phyloP scores from a whole-genome alignment of 1,139 yeast species.

The Yamadazyma blattariae region DNA sequence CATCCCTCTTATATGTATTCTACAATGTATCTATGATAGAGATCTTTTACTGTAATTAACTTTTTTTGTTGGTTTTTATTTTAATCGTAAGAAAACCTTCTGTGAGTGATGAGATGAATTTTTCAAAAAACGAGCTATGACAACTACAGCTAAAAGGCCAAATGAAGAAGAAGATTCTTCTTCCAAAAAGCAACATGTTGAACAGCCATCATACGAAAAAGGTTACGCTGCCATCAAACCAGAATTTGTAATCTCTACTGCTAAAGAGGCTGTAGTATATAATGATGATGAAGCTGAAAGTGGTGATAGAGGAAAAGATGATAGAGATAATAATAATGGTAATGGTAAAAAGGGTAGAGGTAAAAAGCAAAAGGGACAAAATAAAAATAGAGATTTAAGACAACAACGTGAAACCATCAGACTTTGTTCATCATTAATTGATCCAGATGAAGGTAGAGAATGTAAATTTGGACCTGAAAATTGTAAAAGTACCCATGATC shows the following conservation, averaged over 20 bases:
- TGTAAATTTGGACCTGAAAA: conserved; percentile 69
- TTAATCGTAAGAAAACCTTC: too few relatives aligned
- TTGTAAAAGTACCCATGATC: conserved; percentile 78
- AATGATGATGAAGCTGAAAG: conserved; percentile 51
- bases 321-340: conserved; percentile 22
- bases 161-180: conserved; percentile 17
- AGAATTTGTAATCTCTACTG: conserved; percentile 55
- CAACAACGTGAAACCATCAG: conserved; percentile 66
- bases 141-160: conserved; percentile 18
- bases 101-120: background rate
- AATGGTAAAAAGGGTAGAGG: conserved; percentile 15
- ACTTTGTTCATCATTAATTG: conserved; percentile 61
- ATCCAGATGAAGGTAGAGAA: conserved; percentile 44
- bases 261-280: conserved; percentile 21
- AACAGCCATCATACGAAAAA: conserved; percentile 19
- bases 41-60: too few relatives aligned
- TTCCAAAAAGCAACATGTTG: conserved; percentile 21
- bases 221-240: conserved; percentile 70
- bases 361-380: conserved; percentile 73
- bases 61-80: too few relatives aligned
- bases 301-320: conserved; percentile 33
- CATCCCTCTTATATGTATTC: too few relatives aligned
- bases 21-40: too few relatives aligned
- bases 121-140: background rate
- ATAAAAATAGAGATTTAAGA: conserved; percentile 77